Evolutionary conservation across 176 grass and related monocot species (phyloP).

Genomic region (Avena eriantha): DNA sequence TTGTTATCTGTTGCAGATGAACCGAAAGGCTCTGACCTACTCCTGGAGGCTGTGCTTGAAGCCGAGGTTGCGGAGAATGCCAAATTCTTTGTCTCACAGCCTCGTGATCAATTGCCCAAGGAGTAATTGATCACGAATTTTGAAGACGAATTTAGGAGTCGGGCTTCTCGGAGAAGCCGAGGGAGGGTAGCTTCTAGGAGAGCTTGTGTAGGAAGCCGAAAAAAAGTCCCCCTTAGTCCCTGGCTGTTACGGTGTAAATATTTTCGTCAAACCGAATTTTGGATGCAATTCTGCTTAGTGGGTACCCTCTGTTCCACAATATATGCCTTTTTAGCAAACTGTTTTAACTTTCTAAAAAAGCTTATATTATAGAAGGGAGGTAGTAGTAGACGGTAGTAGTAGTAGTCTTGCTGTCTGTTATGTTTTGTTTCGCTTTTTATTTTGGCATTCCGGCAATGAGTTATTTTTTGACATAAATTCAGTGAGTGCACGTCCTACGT

Average conservation of each 20-base stretch:
- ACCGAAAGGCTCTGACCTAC: constrained; percentile 69
- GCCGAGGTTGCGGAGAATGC: constrained; percentile 82
- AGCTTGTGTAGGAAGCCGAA: too few species aligned
- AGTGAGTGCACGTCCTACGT: background rate
- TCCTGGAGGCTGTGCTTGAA: constrained; percentile 86
- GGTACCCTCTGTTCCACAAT: too few species aligned
- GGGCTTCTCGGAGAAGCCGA: too few species aligned
- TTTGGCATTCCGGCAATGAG: background rate
- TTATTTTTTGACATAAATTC: too few species aligned
- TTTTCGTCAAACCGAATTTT: background rate
- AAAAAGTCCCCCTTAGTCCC: too few species aligned
- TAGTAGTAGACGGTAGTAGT: background rate
- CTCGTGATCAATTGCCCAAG: constrained; percentile 53
- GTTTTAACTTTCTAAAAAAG: too few species aligned
- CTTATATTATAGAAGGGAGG: too few species aligned
- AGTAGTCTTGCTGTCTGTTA: background rate
- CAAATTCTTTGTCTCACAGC: constrained; percentile 64
- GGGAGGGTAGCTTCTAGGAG: too few species aligned
- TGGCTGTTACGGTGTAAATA: background rate
- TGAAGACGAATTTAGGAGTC: too few species aligned
- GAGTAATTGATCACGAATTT: too few species aligned
- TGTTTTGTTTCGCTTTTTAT: background rate
- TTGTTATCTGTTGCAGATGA: constrained; percentile 54
- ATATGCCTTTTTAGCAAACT: too few species aligned
- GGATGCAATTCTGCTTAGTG: background rate